Conservation (phyloP, 352 stramenopile species). For the Peronospora belbahrii region DNA sequence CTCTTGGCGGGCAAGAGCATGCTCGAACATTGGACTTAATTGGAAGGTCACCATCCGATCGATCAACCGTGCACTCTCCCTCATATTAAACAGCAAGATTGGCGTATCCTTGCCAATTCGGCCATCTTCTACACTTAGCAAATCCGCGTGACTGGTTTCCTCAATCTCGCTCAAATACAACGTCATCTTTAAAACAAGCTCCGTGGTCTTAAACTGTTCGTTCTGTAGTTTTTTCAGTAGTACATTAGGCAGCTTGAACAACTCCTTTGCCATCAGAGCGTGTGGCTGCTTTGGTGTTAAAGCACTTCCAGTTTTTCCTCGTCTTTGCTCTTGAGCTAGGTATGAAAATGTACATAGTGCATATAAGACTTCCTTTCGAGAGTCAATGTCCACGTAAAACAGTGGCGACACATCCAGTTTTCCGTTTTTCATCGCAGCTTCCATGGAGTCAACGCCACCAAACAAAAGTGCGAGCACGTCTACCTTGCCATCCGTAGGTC, state of each 20-base stretch:
- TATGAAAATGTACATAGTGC: conserved; percentile 79
- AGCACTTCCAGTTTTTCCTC: conserved; percentile 12
- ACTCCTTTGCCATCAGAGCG: conserved; percentile 52
- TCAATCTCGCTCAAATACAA: conserved; percentile 69
- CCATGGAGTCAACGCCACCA: conserved; percentile 62
- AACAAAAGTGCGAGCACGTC: conserved; percentile 73
- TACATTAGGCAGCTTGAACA: conserved; percentile 53
- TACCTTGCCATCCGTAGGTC: conserved; percentile 32
- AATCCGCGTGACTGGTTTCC: conserved; percentile 45
- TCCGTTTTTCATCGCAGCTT: conserved; percentile 70
- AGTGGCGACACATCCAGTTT: conserved; percentile 67
- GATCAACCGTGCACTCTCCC: conserved; percentile 55
- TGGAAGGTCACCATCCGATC: conserved; percentile 71
- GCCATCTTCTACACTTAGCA: conserved; percentile 48
- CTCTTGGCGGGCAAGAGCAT: conserved; percentile 56
- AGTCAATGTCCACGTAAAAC: conserved; percentile 60
- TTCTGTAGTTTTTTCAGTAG: conserved; percentile 56
- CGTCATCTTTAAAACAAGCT: conserved; percentile 58
- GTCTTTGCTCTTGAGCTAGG: conserved; percentile 47
- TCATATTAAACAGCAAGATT: conserved; percentile 78
- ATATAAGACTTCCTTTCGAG: conserved; percentile 66
- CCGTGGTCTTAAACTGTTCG: conserved; percentile 41
- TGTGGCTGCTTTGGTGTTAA: conserved; percentile 15
- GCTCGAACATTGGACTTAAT: conserved; percentile 66
- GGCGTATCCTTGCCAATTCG: conserved; percentile 66